Evolutionary conservation across 208 protist genomes (phyloP).

Genomic region (Zelonia costaricensis): DNA sequence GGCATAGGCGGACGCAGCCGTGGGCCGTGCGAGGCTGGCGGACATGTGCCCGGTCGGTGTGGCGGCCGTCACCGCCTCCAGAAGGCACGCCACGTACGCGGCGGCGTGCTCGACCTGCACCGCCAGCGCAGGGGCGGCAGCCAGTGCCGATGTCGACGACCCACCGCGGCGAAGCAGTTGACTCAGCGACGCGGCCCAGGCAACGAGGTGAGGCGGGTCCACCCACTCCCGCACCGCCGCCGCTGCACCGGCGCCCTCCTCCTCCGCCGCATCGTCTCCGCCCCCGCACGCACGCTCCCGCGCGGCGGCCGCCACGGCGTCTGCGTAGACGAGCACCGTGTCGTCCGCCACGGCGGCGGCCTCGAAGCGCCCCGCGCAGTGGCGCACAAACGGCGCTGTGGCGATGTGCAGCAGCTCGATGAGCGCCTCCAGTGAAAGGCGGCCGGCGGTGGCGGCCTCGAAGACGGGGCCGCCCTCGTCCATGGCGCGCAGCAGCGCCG

Average conservation of each 20-base stretch:
- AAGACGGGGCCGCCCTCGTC: neutral
- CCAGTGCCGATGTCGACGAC: neutral
- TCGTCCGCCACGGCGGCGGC: neutral
- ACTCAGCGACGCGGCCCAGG: conserved; percentile 12
- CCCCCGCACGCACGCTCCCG: conserved; percentile 6
- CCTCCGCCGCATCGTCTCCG: neutral
- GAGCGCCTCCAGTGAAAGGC: conserved; percentile 26
- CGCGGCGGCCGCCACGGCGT: conserved; percentile 2
- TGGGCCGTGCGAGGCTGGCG: conserved; percentile 14
- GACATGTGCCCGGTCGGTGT: conserved; percentile 10
- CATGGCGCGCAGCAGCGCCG: conserved; percentile 11
- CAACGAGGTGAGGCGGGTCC: conserved; percentile 26
- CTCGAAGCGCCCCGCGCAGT: conserved; percentile 6
- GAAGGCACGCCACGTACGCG: conserved; percentile 16
- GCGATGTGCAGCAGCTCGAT: conserved; percentile 26
- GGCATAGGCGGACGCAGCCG: too few relatives aligned
- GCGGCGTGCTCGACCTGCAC: conserved; percentile 21
- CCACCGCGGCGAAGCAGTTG: neutral
- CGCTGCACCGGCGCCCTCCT: neutral
- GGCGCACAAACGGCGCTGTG: conserved; percentile 16
- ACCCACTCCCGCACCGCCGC: conserved; percentile 21
- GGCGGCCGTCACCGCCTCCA: conserved; percentile 14
- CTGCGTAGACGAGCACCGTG: conserved; percentile 8
- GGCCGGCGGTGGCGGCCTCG: neutral
- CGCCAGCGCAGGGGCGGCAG: neutral